Evolutionary conservation across 2,329 filamentous ascomycete genomes (phyloP), one percentile per base, ranked within the genome.

Genomic region (Phialocephala sp.): DNA sequence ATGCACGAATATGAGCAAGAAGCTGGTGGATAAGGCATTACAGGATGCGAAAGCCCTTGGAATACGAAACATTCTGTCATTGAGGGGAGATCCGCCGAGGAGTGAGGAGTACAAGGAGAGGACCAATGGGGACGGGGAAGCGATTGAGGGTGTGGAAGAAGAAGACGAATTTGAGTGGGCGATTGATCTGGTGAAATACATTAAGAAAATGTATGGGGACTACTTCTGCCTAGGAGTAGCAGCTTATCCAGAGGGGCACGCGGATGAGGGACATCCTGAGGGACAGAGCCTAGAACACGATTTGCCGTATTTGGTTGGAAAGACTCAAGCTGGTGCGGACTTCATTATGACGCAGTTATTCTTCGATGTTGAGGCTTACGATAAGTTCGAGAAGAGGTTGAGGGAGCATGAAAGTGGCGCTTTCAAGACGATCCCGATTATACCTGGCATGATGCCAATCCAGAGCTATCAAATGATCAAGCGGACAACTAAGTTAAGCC

Each of bases 281-380:
- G 86, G 84, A 32, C 87, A 90, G 79, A 87, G 84, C 71, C 75
- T 89, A 43, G 92, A 96, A 74, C 86, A 91, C 68, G 95, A 99
- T 79, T 80, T 99, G 66, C 92, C 94, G 0, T 97, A 91, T 74
- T 83, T 99, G 62, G 87, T 97, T 12, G 93, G 97, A 71, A 99
- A 99, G 84, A 91, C 90, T 0, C 84, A 90, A 72, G 95, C 95
- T 3, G 95, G 95, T 0, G 95, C 94, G 59, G 94, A 98, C 79
- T 99, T 99, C 76, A 91, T 99, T 79, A 97, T 99, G 92, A 98
- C 95, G 0, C 95, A 99, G 78, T 84, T 99, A 9, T 98, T 97
- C 79, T 99, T 97, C 78, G 93, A 98, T 76, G 85, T 93, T 27
- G 84, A 91, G 3, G 92, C 92, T 20, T 99, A 96, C 76, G 85